Base-by-base conservation (phyloP, 352 stramenopile genomes). In the Pythium phragmitis region DNA sequence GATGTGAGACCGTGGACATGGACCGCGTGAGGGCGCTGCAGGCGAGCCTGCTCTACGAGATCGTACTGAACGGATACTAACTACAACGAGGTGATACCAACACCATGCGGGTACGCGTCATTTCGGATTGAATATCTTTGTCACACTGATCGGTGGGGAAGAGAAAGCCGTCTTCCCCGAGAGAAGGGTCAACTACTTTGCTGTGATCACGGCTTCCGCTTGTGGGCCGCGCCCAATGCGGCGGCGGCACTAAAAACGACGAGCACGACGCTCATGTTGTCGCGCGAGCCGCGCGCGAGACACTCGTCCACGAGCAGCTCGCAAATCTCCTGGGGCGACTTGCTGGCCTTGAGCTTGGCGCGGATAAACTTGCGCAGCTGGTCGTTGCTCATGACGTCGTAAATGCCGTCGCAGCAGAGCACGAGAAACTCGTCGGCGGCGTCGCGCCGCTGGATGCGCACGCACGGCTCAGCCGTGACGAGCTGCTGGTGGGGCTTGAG, bases 331-430 rank as follows among this genome's bases (percentile, higher is more conserved):
- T 90, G 82, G 1, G 85, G 74, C 60, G 75, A 80, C 56, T 76
- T 80, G 49, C 64, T 74, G 46, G 61, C 78, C 59, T 89, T 89
- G 52, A 93, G 71, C 67, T 92, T 91, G 65, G 67, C 69, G 7
- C 84, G 82, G 23, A 97, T 87, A 58, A 97, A 98, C 68, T 96
- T 91, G 48, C 92, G 85, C 55, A 94, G 75, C 74, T 98, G 89
- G 70, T 98, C 87, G 70, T 98, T 96, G 67, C 78, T 94, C 88
- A 98, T 98, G 34, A 98, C 94, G 63, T 98, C 94, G 74, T 92
- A 98, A 57, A 98, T 93, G 57, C 94, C 94, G 63, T 98, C 94
- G 63, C 92, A 98, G 48, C 83, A 90, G 16, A 98, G 77, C 54
- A 97, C 75, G 16, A 98, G 74, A 63, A 98, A 97, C 71, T 98